These are phyloP conservation scores for Lathyrus aphaca DNA, from an alignment of 306 rosid species.

Conservation along the genomic window DNA sequence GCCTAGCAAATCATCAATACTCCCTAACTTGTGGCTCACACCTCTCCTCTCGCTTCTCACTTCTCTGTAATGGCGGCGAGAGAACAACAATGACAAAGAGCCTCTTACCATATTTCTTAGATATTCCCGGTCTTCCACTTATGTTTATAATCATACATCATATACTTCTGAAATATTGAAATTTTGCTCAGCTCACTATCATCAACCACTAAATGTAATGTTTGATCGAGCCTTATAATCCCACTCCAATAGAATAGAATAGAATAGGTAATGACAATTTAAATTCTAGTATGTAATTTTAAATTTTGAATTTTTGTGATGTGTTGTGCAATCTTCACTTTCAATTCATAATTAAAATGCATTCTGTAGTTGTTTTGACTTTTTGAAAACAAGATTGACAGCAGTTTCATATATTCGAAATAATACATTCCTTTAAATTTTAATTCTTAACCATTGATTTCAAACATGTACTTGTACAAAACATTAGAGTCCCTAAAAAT, in stretches of 20 bases:
- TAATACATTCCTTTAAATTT: background rate
- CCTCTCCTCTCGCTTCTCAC: too few relatives aligned
- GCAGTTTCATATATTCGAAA: slow-evolving; percentile 17
- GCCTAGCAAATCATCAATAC: slow-evolving; percentile 25
- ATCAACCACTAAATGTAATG: slow-evolving; percentile 8
- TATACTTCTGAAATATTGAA: too few relatives aligned
- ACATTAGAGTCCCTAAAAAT: slow-evolving; percentile 9
- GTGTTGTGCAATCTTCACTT: background rate
- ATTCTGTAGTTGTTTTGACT: background rate
- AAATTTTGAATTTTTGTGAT: background rate
- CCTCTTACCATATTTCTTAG: background rate
- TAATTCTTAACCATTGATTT: background rate
- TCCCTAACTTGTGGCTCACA: slow-evolving; percentile 20
- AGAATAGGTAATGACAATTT: background rate
- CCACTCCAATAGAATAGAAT: background rate
- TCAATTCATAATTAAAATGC: slow-evolving; percentile 10
- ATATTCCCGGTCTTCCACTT: slow-evolving; percentile 17
- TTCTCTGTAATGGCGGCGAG: background rate
- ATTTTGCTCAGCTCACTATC: background rate
- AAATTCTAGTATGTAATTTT: background rate
- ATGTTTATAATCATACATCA: background rate
- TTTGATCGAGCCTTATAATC: slow-evolving; percentile 1
- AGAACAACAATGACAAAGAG: background rate
- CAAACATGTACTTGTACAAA: background rate
- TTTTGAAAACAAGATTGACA: slow-evolving; percentile 21